A percentile compares a stretch with the other conserved stretches of the same genome.
Conservation (phyloP, 352 stramenopile species). For the Globisporangium abappressorium region DNA sequence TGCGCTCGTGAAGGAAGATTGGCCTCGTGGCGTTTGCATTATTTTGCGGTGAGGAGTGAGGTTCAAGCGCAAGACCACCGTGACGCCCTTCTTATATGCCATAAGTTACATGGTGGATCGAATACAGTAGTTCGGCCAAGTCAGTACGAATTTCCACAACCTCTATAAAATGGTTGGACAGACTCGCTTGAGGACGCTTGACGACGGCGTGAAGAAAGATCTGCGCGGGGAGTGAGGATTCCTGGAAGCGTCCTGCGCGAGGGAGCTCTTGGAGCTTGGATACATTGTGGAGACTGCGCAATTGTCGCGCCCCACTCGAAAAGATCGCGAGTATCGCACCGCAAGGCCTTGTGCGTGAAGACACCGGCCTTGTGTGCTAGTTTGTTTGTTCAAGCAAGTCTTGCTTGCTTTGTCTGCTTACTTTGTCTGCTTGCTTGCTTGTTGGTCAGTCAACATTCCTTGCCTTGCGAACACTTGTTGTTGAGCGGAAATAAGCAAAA, state of each 20-base stretch:
- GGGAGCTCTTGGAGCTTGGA: background rate
- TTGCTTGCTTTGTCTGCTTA: background rate
- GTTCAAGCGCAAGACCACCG: no score
- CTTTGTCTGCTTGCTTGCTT: background rate
- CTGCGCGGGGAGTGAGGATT: background rate
- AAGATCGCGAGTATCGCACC: background rate
- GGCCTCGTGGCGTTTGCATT: no score
- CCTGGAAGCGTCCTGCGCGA: background rate
- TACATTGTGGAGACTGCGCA: background rate
- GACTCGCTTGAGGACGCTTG: background rate
- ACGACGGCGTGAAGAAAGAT: background rate
- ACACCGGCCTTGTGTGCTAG: background rate
- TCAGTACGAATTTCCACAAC: no score
- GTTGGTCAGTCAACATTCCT: background rate
- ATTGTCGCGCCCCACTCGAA: background rate
- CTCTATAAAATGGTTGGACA: background rate
- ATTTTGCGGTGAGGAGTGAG: no score
- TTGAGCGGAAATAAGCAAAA: background rate
- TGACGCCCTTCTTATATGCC: no score
- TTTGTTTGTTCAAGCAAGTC: background rate
- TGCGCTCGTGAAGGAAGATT: no score
- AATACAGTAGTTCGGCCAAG: no score
- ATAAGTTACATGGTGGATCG: no score
- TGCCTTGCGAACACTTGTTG: background rate
- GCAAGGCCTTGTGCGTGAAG: background rate